A percentile compares a stretch with the other conserved stretches of the same genome.
These are phyloP conservation scores for Agmasoma carcini DNA, from an alignment of 371 early-diverging fungal species.

Conservation along the genomic window DNA sequence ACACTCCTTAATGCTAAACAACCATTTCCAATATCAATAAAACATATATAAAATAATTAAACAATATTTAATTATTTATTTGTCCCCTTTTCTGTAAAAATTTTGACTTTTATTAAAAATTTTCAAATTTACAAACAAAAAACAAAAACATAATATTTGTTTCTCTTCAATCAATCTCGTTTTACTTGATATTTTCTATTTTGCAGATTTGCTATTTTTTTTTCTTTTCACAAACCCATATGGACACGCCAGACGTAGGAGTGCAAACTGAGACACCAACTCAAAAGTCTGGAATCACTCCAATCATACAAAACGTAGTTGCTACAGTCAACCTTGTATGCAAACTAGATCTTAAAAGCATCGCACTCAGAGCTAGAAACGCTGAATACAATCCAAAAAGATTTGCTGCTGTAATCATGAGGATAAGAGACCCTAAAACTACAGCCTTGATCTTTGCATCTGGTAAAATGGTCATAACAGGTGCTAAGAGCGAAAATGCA, in stretches of 20 bases:
- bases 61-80: no score
- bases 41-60: no score
- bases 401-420: conserved; percentile 99
- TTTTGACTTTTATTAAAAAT: no score
- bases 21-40: no score
- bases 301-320: conserved; percentile 71
- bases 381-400: conserved; percentile 99
- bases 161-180: neutral
- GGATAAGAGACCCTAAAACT: conserved; percentile 93
- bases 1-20: no score
- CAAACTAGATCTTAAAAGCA: conserved; percentile 91
- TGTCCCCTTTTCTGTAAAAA: no score
- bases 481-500: conserved; percentile 60
- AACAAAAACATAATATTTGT: neutral
- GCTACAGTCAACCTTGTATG: conserved; percentile 98
- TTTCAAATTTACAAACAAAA: no score
- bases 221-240: neutral
- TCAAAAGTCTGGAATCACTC: conserved; percentile 42
- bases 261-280: neutral
- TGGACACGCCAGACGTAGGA: conserved; percentile 18
- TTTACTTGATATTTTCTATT: neutral
- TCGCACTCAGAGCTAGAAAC: conserved; percentile 96
- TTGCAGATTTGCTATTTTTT: neutral
- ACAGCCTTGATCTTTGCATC: conserved; percentile 98
- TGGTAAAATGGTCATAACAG: conserved; percentile 83